Evolutionary conservation across 176 grass and related monocot genomes (phyloP).

Genomic region (Tuctoria greenei): DNA sequence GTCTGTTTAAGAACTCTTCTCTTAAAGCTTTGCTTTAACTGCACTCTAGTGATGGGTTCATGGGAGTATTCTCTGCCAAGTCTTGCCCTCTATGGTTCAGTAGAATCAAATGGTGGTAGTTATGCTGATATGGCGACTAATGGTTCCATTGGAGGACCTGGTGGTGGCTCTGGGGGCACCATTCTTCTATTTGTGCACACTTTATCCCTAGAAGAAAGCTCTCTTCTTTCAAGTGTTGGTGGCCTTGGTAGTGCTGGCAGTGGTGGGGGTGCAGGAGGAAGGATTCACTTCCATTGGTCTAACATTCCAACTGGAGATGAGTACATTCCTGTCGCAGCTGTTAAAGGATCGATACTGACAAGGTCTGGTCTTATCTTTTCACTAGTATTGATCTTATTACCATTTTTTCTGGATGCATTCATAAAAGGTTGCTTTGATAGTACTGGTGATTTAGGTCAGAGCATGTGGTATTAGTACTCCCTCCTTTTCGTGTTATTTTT

Average conservation of each 20-base stretch:
- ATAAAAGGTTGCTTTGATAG: background rate
- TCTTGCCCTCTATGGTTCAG: conserved; percentile 66
- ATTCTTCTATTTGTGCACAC: conserved; percentile 89
- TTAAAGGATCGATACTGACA: conserved; percentile 74
- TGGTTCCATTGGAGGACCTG: conserved; percentile 56
- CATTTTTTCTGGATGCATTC: conserved; percentile 25
- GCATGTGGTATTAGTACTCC: conserved; percentile 19
- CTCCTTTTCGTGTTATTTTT: too few relatives aligned
- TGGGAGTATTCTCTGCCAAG: conserved; percentile 79
- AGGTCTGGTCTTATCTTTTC: conserved; percentile 57
- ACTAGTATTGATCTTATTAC: conserved; percentile 23
- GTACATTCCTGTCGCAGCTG: conserved; percentile 81
- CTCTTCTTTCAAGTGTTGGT: conserved; percentile 79
- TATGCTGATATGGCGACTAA: conserved; percentile 43
- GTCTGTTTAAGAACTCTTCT: conserved; percentile 18
- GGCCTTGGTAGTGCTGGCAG: conserved; percentile 59
- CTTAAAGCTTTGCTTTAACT: conserved; percentile 33
- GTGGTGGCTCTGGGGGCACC: conserved; percentile 96
- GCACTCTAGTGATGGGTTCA: conserved; percentile 83
- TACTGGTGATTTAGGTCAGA: conserved; percentile 30
- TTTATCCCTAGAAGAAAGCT: conserved; percentile 62
- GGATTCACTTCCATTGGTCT: conserved; percentile 98
- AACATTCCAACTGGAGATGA: conserved; percentile 93
- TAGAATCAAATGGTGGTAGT: conserved; percentile 90
- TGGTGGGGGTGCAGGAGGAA: conserved; percentile 91